Conservation (phyloP, 2,329 filamentous ascomycete genomes). For the Westerdykella aurantiaca region DNA sequence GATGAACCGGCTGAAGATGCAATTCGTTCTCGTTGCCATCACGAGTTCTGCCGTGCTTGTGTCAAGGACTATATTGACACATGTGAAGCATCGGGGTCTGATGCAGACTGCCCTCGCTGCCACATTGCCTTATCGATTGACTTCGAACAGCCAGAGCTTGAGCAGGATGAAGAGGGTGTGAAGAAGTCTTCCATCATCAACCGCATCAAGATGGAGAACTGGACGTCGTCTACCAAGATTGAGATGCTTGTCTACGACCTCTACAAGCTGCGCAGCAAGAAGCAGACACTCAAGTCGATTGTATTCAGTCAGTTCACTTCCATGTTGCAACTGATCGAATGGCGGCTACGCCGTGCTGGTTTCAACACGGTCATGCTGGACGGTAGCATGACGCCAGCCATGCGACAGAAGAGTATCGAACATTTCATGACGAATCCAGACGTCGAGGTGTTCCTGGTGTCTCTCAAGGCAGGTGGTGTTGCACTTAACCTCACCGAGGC, state of each 20-base stretch:
- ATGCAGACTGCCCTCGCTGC: constrained; percentile 75
- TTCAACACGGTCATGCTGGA: constrained; percentile 98
- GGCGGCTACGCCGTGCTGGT: constrained; percentile 90
- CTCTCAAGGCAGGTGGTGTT: constrained; percentile 91
- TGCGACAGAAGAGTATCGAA: constrained; percentile 88
- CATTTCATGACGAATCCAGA: constrained; percentile 95
- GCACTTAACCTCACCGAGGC: constrained; percentile 94
- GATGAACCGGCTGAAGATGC: constrained; percentile 95
- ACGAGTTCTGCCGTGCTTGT: constrained; percentile 84
- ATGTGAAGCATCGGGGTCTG: constrained; percentile 57
- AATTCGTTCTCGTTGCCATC: constrained; percentile 83
- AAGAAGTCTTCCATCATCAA: constrained; percentile 99
- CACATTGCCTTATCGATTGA: constrained; percentile 88
- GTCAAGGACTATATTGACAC: constrained; percentile 75
- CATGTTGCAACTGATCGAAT: constrained; percentile 95
- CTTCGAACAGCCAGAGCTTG: constrained; percentile 89
- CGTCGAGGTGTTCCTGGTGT: constrained; percentile 93
- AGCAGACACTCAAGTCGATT: constrained; percentile 91
- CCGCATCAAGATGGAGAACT: constrained; percentile 97
- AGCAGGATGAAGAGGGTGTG: constrained; percentile 77
- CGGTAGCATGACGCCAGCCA: constrained; percentile 90
- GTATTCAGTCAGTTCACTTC: constrained; percentile 97
- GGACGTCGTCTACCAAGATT: constrained; percentile 97
- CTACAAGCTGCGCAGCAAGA: constrained; percentile 85
- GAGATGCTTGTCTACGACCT: constrained; percentile 93